phyloP scores from a whole-genome alignment of 2,329 filamentous ascomycete genomes.

The Venturia pyrina region DNA sequence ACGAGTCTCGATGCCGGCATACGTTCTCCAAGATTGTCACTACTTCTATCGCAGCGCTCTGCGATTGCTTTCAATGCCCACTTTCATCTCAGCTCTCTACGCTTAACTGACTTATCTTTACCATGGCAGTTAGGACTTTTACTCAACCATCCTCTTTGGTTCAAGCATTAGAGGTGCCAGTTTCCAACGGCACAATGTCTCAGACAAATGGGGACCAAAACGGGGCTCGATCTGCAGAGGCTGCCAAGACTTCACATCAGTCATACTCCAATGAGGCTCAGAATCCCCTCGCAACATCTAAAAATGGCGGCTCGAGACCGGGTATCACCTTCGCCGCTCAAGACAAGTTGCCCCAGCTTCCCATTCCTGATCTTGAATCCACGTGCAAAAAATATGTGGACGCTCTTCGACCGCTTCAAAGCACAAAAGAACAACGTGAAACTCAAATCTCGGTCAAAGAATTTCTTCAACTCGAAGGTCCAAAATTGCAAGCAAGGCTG shows the following conservation, averaged over 20 bases:
- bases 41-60: constrained; percentile 88
- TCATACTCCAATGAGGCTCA: constrained; percentile 37
- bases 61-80: constrained; percentile 75
- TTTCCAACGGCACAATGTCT: constrained; percentile 25
- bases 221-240: constrained; percentile 34
- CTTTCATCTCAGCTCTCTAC: constrained; percentile 66
- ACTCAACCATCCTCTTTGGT: constrained; percentile 63
- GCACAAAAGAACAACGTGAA: constrained; percentile 69
- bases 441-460: constrained; percentile 71
- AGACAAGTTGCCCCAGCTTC: constrained; percentile 80
- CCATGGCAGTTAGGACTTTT: constrained; percentile 60
- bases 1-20: constrained; percentile 60
- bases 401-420: constrained; percentile 72
- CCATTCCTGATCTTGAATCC: constrained; percentile 76
- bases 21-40: constrained; percentile 78
- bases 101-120: constrained; percentile 46
- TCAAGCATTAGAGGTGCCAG: constrained; percentile 48
- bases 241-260: constrained; percentile 44
- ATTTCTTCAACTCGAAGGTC: constrained; percentile 72
- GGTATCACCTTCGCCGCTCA: constrained; percentile 85
- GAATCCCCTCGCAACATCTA: constrained; percentile 37
- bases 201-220: constrained; percentile 25
- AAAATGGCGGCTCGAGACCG: constrained; percentile 48
- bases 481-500: constrained; percentile 75
- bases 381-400: constrained; percentile 73